A percentile compares a stretch with the other conserved stretches of the same genome.
phyloP scores from a whole-genome alignment of 257 asterid genomes.

The Rehmannia glutinosa region DNA sequence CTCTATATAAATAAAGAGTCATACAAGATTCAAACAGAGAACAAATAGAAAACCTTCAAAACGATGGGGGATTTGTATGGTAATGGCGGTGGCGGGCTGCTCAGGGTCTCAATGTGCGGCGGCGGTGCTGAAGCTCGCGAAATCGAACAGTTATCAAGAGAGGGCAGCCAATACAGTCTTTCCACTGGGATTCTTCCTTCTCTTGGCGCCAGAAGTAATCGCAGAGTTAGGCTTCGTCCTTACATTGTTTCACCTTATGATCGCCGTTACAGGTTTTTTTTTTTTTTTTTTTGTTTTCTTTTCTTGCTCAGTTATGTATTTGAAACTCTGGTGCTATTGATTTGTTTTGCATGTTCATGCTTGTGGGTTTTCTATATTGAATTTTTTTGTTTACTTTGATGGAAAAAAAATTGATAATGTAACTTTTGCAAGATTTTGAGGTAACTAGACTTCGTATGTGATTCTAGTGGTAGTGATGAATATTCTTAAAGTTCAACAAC shows the following conservation, averaged over 20 bases:
- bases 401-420: too few species aligned
- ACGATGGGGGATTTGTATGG: slow-evolving; percentile 32
- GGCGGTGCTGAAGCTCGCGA: slow-evolving; percentile 36
- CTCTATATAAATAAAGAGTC: background rate
- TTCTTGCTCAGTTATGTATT: background rate
- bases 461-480: background rate
- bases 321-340: background rate
- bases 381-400: too few species aligned
- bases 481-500: slow-evolving; percentile 6
- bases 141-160: slow-evolving; percentile 54
- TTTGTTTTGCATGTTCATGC: slow-evolving; percentile 20
- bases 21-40: background rate
- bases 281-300: background rate
- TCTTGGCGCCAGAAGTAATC: slow-evolving; percentile 60
- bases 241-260: slow-evolving; percentile 51
- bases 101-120: slow-evolving; percentile 40
- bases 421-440: too few species aligned
- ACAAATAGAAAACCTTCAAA: background rate
- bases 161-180: slow-evolving; percentile 53
- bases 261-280: slow-evolving; percentile 52
- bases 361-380: too few species aligned
- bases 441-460: too few species aligned
- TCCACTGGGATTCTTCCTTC: slow-evolving; percentile 64
- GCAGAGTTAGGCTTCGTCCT: slow-evolving; percentile 43
- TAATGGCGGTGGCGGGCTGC: slow-evolving; percentile 16